Evolutionary conservation across 441 rosid species (phyloP).

Genomic region (Euphorbia schlechtendalii): DNA sequence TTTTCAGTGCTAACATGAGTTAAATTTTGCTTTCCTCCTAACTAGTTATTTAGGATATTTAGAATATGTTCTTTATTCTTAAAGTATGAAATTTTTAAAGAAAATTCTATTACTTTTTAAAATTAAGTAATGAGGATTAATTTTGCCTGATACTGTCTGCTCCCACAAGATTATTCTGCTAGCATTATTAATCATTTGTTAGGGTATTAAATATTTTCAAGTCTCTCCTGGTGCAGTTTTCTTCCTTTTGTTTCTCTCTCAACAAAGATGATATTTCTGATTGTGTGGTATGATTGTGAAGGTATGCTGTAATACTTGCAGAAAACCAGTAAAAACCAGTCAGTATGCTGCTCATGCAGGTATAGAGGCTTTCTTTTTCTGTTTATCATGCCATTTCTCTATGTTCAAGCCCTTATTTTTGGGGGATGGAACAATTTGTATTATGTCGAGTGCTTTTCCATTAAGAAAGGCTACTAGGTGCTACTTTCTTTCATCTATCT

Average conservation of each 20-base stretch:
- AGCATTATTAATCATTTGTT: not conserved
- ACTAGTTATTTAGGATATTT: not conserved
- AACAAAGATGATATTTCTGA: constrained; percentile 11
- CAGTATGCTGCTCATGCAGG: constrained; percentile 67
- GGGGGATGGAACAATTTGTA: not conserved
- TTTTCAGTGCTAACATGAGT: not conserved
- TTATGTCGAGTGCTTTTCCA: not conserved
- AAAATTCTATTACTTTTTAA: not conserved
- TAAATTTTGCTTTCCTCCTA: not conserved
- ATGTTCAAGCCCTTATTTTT: not conserved
- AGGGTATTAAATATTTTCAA: not conserved
- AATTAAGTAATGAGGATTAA: not conserved
- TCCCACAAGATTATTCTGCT: not conserved
- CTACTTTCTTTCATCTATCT: not conserved
- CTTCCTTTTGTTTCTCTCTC: not conserved
- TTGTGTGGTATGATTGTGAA: constrained; percentile 26
- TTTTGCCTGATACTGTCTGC: not conserved
- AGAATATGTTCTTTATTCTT: not conserved
- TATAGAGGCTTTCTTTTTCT: constrained; percentile 22
- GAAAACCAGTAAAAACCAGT: constrained; percentile 60
- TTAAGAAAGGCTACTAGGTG: not conserved
- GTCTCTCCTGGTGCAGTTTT: not conserved
- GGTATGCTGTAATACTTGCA: constrained; percentile 67
- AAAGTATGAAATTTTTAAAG: not conserved
- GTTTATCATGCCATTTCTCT: not conserved